phyloP scores from a whole-genome alignment of 768 basidiomycete species.

The Tulasnella sp. region DNA sequence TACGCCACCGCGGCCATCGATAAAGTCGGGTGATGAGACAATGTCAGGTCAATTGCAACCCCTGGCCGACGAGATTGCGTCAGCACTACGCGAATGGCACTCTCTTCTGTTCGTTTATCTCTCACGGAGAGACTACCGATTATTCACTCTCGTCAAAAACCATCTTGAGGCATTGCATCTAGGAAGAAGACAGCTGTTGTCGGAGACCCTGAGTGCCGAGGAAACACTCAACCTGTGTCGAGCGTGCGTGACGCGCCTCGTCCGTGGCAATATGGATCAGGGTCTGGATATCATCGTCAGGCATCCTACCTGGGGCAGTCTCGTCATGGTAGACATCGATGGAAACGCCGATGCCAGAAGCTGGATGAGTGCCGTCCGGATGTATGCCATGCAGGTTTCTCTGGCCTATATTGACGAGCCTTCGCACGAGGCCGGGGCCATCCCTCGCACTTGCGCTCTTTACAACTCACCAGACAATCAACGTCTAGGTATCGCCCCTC shows the following conservation, averaged over 20 bases:
- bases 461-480: neutral
- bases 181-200: slow-evolving; percentile 82
- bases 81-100: slow-evolving; percentile 94
- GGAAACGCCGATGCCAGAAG: slow-evolving; percentile 69
- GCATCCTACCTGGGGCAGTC: slow-evolving; percentile 80
- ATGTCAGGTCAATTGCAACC: slow-evolving; percentile 72
- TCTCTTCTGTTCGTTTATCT: slow-evolving; percentile 85
- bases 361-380: slow-evolving; percentile 81
- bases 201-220: slow-evolving; percentile 76
- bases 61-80: slow-evolving; percentile 94
- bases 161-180: slow-evolving; percentile 88
- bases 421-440: neutral
- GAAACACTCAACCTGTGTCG: slow-evolving; percentile 72
- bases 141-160: slow-evolving; percentile 75
- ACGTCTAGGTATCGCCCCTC: slow-evolving; percentile 25
- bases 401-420: slow-evolving; percentile 62
- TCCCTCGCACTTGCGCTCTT: slow-evolving; percentile 5
- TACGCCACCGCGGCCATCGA: slow-evolving; percentile 80
- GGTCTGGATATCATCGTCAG: slow-evolving; percentile 93
- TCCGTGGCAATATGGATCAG: slow-evolving; percentile 83
- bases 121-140: slow-evolving; percentile 74
- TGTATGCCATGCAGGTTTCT: slow-evolving; percentile 83
- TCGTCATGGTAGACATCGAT: slow-evolving; percentile 84
- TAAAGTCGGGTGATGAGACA: slow-evolving; percentile 92
- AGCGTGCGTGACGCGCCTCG: slow-evolving; percentile 80